Evolutionary conservation across 805 yeast genomes (phyloP).

Genomic region (Candida maris): DNA sequence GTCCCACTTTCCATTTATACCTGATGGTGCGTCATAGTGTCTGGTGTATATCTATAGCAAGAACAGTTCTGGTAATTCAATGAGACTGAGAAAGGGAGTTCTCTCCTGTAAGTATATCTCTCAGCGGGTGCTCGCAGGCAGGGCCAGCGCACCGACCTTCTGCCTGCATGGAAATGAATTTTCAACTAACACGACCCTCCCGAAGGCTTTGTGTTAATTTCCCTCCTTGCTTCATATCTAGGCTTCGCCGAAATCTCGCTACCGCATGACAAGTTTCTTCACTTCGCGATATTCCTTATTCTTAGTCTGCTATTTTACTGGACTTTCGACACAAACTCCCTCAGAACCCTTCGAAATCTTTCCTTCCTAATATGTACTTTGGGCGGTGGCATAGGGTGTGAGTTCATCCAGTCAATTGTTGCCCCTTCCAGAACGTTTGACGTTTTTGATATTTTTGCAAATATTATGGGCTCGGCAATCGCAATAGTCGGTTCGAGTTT

Average conservation of each 20-base stretch:
- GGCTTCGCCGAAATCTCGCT: conserved; percentile 50
- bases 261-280: conserved; percentile 45
- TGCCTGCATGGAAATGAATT: no score
- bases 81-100: conserved; percentile 12
- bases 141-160: no score
- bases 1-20: no score
- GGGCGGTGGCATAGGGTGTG: conserved; percentile 46
- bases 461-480: conserved; percentile 24
- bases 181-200: no score
- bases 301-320: conserved; percentile 47
- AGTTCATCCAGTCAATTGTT: conserved; percentile 40
- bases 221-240: conserved; percentile 33
- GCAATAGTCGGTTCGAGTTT: conserved; percentile 23
- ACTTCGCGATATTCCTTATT: conserved; percentile 42
- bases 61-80: no score
- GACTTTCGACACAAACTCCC: conserved; percentile 37
- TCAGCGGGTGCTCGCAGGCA: no score
- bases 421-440: conserved; percentile 47
- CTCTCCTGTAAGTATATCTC: conserved; percentile 5
- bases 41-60: no score
- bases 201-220: conserved; percentile 18
- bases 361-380: conserved; percentile 41
- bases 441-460: conserved; percentile 25
- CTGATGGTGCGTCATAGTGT: no score
- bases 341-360: conserved; percentile 29